Base-by-base conservation (phyloP, 2,329 filamentous ascomycete genomes). In the Ophiostoma novo-ulmi region DNA sequence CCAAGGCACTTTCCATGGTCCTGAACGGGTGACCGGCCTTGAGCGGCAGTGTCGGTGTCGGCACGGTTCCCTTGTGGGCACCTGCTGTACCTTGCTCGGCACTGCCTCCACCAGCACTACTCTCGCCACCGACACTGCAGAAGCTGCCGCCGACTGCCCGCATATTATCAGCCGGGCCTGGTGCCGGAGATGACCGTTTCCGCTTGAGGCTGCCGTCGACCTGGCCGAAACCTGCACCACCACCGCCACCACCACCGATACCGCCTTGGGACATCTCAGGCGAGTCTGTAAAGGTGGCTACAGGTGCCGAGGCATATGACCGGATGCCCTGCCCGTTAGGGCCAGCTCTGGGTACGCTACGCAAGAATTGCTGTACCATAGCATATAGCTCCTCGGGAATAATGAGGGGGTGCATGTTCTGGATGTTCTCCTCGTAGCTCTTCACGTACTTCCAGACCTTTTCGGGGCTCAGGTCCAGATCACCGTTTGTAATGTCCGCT, bases 1-100 rank as follows among this genome's bases (percentile, higher is more conserved):
- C 87, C 55, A 98, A 84, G 0, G 93, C 93, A 74, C 92, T 97
- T 69, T 89, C 86, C 20, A 95, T 88, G 8, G 90, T 92, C 69
- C 89, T 84, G 74, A 85, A 85, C 2, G 87, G 87, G 70, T 82
- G 82, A 3, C 83, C 82, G 7, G 81, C 79, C 74, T 83, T 85
- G 4, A 67, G 69, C 7, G 65, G 58, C 63, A 75, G 78, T 73
- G 70, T 55, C 35, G 69, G 72, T 2, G 63, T 20, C 63, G 65
- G 55, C 20, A 70, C 41, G 2, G 64, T 6, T 7, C 35, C 35
- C 36, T 31, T 63, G n/a, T 35, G 31, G 55, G 20, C n/a, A 26
- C 35, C 26, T 26, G 58, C 17, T 22, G 52, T 11, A 7, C 58
- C 26, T 35, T 26, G 58, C 58, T 63, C 55, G 22, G 11, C 52